Evolutionary conservation across 306 rosid species (phyloP).

Genomic region (Oxytropis ochrocephala): DNA sequence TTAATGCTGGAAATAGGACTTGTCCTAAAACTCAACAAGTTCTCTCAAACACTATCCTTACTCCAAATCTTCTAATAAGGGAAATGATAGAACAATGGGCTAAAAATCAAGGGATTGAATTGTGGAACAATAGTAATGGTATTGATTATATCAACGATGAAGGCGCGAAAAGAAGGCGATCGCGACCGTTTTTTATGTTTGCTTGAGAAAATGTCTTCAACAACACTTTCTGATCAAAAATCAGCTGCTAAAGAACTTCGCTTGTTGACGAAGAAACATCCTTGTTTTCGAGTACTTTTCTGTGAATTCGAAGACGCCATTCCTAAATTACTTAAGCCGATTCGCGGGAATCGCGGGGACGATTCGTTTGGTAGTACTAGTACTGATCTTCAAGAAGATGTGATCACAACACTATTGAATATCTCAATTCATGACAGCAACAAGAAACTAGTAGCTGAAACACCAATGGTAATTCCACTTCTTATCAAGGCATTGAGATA

Average conservation of each 20-base stretch:
- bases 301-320: slow-evolving; percentile 62
- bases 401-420: slow-evolving; percentile 80
- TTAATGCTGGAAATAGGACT: slow-evolving; percentile 68
- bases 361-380: slow-evolving; percentile 27
- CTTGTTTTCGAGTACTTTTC: slow-evolving; percentile 71
- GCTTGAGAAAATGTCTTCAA: slow-evolving; percentile 66
- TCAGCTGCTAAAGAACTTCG: slow-evolving; percentile 83
- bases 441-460: slow-evolving; percentile 81
- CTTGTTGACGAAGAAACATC: slow-evolving; percentile 68
- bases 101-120: slow-evolving; percentile 55
- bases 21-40: slow-evolving; percentile 81
- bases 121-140: slow-evolving; percentile 42
- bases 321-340: slow-evolving; percentile 58
- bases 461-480: slow-evolving; percentile 57
- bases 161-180: slow-evolving; percentile 53
- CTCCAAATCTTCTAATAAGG: slow-evolving; percentile 69
- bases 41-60: slow-evolving; percentile 69
- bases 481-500: slow-evolving; percentile 59
- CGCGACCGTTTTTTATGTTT: slow-evolving; percentile 47
- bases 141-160: slow-evolving; percentile 41
- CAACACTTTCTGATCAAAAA: slow-evolving; percentile 53
- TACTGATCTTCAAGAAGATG: slow-evolving; percentile 73
- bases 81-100: slow-evolving; percentile 73
- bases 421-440: slow-evolving; percentile 83
- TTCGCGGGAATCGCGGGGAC: slow-evolving; percentile 43